A percentile compares a stretch with the other conserved stretches of the same genome.
These are phyloP conservation scores for Scenedesmus sp. DNA, from an alignment of 163 green algal species.

Conservation along the genomic window DNA sequence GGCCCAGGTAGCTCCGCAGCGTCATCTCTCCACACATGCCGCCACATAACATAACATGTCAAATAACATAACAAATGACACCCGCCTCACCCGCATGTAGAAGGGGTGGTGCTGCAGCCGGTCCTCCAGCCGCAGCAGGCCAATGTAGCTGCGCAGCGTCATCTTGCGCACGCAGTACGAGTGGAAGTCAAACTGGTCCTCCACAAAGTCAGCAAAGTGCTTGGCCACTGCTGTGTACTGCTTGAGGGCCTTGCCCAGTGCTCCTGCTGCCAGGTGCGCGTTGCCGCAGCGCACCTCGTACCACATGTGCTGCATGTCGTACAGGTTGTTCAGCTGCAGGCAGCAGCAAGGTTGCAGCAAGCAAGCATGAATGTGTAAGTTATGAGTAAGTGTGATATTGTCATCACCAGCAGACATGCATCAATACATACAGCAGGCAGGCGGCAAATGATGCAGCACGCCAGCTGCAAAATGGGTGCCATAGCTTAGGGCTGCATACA, in stretches of 20 bases:
- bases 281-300: constrained; percentile 81
- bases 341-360: not conserved
- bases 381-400: too few relatives aligned
- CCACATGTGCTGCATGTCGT: constrained; percentile 99
- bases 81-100: constrained; percentile 72
- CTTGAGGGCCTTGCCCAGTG: constrained; percentile 90
- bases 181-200: constrained; percentile 99
- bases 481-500: too few relatives aligned
- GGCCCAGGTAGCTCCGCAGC: constrained; percentile 42
- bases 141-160: constrained; percentile 95
- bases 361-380: not conserved
- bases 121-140: constrained; percentile 94
- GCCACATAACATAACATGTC: not conserved
- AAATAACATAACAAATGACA: not conserved
- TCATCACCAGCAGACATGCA: too few relatives aligned
- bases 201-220: constrained; percentile 93
- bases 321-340: constrained; percentile 85
- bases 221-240: constrained; percentile 85
- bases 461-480: too few relatives aligned
- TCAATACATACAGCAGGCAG: too few relatives aligned
- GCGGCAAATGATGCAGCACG: too few relatives aligned
- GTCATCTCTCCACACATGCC: too few relatives aligned
- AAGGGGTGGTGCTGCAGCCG: constrained; percentile 78
- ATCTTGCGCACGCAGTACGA: constrained; percentile 97
- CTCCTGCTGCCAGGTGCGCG: constrained; percentile 67